Base-by-base conservation (phyloP, 2,329 filamentous ascomycete genomes). In the Beauveria caledonica region DNA sequence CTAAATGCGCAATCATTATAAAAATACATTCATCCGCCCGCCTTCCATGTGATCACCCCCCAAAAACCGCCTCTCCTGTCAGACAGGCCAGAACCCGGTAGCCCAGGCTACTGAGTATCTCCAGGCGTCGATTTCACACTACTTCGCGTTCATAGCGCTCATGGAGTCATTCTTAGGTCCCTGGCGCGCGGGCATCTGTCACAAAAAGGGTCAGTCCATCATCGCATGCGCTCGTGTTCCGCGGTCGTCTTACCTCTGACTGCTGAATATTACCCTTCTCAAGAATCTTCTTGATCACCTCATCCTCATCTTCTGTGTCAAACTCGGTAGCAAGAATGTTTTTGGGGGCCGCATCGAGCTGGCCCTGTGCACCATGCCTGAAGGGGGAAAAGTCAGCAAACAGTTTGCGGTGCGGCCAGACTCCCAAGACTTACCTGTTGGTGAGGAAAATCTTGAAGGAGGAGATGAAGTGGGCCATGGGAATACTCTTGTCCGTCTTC, bases 371-470 rank as follows among this genome's bases (percentile, higher is more conserved):
- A 65, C 93, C 93, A 73, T 96, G 92, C 74, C 92, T 96, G 62
- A 59, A 59, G 46, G 39, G 51, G 7, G 3, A 17, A 25, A 17
- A 17, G 59, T 69, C 64, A 68, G 64, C 58, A 46, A 48, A 33
- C 11, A 36, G 9, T 17, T 4, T 5, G n/a, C 11, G 15, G 21
- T 39, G 55, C 11, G 29, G 11, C 10, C 29, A 13, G 29, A 13
- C 29, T 36, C n/a, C 1, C 17, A 25, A 29, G 56, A 79, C 89
- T 78, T 82, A 97, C 92, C 87, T 89, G 79, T 95, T 89, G 40
- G 92, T 96, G 48, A 88, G 79, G 70, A 96, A 96, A 70, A 99
- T 81, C 81, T 96, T 90, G 81, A 90, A 97, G 8, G 88, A 82
- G 62, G 87, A 90, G 60, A 97, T 83, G 60, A 99, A 92, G 69